Percentiles rank a stretch among this genome's conserved stretches.
Conservation (phyloP, 192 early-diverging fungal genomes). For the Haplosporangium gracile region DNA sequence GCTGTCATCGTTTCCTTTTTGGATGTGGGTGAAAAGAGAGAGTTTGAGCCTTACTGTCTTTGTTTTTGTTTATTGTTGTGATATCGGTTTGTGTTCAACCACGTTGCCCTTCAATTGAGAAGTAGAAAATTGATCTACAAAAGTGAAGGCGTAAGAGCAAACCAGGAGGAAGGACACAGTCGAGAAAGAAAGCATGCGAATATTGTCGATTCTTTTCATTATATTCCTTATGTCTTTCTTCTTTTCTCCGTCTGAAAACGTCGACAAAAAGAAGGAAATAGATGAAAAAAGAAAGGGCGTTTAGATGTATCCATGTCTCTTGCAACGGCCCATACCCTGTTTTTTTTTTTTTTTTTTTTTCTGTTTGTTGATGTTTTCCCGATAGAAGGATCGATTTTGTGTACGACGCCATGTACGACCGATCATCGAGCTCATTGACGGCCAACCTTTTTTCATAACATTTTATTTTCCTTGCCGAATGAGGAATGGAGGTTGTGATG, state of each 20-base stretch:
- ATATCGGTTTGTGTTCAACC: neutral
- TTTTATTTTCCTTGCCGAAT: neutral
- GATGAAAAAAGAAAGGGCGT: too few relatives aligned
- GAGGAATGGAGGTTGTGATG: neutral
- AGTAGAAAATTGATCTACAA: neutral
- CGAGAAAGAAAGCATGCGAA: neutral
- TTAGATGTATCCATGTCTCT: too few relatives aligned
- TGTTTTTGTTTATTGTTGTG: neutral
- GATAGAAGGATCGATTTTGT: neutral
- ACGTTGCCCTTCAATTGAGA: neutral
- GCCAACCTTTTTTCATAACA: neutral
- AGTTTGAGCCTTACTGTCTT: neutral
- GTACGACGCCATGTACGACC: neutral
- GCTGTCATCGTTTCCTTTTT: constrained; percentile 3
- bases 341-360: neutral
- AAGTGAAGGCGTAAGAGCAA: neutral
- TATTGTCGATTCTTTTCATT: too few relatives aligned
- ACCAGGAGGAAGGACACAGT: neutral
- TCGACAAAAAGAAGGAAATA: too few relatives aligned
- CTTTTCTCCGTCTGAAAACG: too few relatives aligned
- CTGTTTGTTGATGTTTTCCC: neutral
- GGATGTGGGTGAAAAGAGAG: neutral
- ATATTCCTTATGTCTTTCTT: too few relatives aligned
- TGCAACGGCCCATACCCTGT: neutral
- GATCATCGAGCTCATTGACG: neutral